Conservation (phyloP, 345 rosid species). For the Eucalyptus shirleyi region DNA sequence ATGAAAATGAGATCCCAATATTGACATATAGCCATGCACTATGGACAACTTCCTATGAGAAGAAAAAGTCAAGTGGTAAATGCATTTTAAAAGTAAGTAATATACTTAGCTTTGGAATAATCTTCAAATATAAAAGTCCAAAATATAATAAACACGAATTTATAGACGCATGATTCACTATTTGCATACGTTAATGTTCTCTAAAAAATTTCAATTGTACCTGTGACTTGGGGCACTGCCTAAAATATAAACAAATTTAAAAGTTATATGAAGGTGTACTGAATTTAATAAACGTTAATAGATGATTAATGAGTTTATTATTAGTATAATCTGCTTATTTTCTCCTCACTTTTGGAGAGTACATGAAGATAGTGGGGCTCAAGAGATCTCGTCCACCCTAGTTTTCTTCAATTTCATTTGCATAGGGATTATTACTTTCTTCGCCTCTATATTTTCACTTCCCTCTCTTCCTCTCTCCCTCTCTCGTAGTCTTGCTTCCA, state of each 20-base stretch:
- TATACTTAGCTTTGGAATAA: background rate
- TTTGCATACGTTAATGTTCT: background rate
- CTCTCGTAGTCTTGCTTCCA: background rate
- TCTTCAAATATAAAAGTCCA: background rate
- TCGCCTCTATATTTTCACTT: background rate
- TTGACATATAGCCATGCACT: background rate
- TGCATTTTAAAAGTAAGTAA: background rate
- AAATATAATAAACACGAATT: background rate
- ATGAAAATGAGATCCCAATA: background rate
- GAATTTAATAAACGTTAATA: background rate
- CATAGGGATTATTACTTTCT: background rate
- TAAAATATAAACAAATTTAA: background rate
- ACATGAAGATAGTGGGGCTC: background rate
- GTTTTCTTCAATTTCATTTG: background rate
- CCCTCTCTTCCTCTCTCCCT: background rate
- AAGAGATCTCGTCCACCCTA: background rate
- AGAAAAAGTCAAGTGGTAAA: background rate
- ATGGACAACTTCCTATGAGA: background rate
- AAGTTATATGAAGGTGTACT: background rate
- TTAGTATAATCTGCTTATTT: background rate
- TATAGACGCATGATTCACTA: background rate
- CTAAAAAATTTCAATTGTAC: background rate
- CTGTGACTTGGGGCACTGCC: background rate
- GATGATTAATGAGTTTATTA: background rate
- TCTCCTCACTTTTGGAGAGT: background rate